A percentile compares a stretch with the other conserved stretches of the same genome.
These are phyloP conservation scores for Candida parachauliodes DNA, from an alignment of 805 yeast species.

Conservation along the genomic window DNA sequence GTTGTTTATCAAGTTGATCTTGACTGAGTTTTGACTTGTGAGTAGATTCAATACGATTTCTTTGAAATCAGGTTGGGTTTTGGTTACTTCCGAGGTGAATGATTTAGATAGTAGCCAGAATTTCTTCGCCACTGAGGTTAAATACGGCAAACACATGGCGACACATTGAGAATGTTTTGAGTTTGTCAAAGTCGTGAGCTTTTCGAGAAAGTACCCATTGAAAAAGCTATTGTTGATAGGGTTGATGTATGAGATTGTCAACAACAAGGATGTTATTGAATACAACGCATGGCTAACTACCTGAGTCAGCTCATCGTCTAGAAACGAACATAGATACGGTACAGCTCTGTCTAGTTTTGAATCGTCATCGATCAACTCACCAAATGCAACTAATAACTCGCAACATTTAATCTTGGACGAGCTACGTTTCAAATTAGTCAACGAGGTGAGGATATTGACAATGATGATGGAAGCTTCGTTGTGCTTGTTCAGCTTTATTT, in stretches of 20 bases:
- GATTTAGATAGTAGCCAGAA: conserved; percentile 62
- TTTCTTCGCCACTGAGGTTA: conserved; percentile 62
- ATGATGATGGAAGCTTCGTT: conserved; percentile 49
- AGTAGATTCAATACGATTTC: conserved; percentile 59
- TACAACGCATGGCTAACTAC: conserved; percentile 68
- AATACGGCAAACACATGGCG: conserved; percentile 68
- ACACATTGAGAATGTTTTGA: conserved; percentile 12
- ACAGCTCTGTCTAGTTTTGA: conserved; percentile 80
- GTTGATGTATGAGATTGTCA: conserved; percentile 59
- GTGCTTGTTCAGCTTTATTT: conserved; percentile 8
- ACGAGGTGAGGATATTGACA: conserved; percentile 54
- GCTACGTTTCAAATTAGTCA: conserved; percentile 59
- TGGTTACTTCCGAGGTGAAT: conserved; percentile 36
- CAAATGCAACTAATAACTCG: conserved; percentile 69
- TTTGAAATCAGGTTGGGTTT: conserved; percentile 55
- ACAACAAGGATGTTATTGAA: conserved; percentile 63
- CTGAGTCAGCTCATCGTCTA: conserved; percentile 56
- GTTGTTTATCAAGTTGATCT: conserved; percentile 63
- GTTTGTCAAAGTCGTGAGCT: conserved; percentile 35
- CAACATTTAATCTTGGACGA: conserved; percentile 64
- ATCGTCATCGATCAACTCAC: conserved; percentile 77
- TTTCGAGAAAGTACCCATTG: conserved; percentile 79
- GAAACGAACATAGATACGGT: conserved; percentile 71
- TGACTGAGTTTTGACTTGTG: conserved; percentile 60
- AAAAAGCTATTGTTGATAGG: conserved; percentile 75